Percentiles rank a stretch among this genome's conserved stretches.
Evolutionary conservation across 1,284 basidiomycete genomes (phyloP).

Genomic region (Malassezia slooffiae): DNA sequence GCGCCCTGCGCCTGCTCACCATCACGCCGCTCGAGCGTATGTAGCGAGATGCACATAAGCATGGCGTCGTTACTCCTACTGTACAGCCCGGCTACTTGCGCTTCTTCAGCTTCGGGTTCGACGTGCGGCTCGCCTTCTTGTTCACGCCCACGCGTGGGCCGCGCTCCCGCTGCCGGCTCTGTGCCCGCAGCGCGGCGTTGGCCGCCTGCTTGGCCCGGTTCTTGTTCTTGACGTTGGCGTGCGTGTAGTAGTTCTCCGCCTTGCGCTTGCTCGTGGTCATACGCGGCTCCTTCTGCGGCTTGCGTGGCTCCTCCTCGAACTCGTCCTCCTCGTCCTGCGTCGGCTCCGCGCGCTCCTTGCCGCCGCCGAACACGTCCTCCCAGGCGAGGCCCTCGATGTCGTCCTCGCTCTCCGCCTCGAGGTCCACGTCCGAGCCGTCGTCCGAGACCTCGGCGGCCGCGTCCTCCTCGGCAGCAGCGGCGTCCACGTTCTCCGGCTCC

Average conservation of each 20-base stretch:
- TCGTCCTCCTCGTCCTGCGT: slow-evolving; percentile 30
- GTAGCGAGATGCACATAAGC: slow-evolving; percentile 54
- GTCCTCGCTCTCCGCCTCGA: slow-evolving; percentile 38
- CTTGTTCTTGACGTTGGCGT: slow-evolving; percentile 48
- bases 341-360: slow-evolving; percentile 25
- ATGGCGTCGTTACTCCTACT: background rate
- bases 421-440: slow-evolving; percentile 23
- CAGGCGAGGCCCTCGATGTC: slow-evolving; percentile 60
- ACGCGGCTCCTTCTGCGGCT: slow-evolving; percentile 30
- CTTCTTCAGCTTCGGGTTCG: slow-evolving; percentile 12
- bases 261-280: slow-evolving; percentile 55
- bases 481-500: slow-evolving; percentile 24
- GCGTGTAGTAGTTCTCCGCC: slow-evolving; percentile 73
- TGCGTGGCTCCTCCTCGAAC: slow-evolving; percentile 14
- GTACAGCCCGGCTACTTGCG: slow-evolving; percentile 6
- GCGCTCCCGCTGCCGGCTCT: slow-evolving; percentile 21
- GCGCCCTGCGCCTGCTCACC: slow-evolving; percentile 76
- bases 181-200: slow-evolving; percentile 15
- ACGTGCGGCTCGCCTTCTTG: slow-evolving; percentile 22
- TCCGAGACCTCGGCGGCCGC: slow-evolving; percentile 22
- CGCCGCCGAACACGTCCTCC: slow-evolving; percentile 60
- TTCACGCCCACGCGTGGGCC: slow-evolving; percentile 34
- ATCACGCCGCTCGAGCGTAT: slow-evolving; percentile 72
- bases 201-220: slow-evolving; percentile 48
- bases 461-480: slow-evolving; percentile 16